phyloP scores from a whole-genome alignment of 2,329 filamentous ascomycete genomes.

The Rachicladosporium sp. region DNA sequence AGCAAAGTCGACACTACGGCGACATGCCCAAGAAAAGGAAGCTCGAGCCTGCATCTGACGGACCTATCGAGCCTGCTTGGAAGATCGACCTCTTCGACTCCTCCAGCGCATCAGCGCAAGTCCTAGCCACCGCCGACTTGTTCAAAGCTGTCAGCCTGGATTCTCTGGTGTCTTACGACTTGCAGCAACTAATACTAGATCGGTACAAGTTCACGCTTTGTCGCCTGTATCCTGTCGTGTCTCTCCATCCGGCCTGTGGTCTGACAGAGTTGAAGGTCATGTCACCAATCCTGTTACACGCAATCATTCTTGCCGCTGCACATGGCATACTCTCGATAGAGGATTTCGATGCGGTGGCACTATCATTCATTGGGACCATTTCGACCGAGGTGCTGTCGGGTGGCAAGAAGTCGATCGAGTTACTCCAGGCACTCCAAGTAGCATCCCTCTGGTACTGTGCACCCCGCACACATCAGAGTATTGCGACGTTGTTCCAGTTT shows the following conservation, averaged over 20 bases:
- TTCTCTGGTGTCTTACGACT: conserved; percentile 7
- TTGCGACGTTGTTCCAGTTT: conserved; percentile 77
- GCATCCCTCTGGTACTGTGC: conserved; percentile 66
- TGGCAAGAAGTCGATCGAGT: conserved; percentile 64
- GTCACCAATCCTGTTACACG: conserved; percentile 42
- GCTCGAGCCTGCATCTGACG: conserved; percentile 4
- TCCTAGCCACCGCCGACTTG: neutral
- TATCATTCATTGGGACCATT: conserved; percentile 45
- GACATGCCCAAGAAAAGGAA: conserved; percentile 5
- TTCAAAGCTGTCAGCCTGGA: conserved; percentile 9
- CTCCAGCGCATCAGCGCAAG: neutral
- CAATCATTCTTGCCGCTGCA: conserved; percentile 43
- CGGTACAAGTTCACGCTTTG: conserved; percentile 12
- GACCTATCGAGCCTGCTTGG: conserved; percentile 1
- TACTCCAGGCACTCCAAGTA: conserved; percentile 67
- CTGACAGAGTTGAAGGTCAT: conserved; percentile 8
- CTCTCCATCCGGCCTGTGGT: conserved; percentile 5
- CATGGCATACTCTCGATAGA: conserved; percentile 37
- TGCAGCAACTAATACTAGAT: conserved; percentile 11
- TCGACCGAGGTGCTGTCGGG: conserved; percentile 50
- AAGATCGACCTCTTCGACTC: conserved; percentile 9
- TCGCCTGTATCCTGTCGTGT: conserved; percentile 12
- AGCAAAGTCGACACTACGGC: neutral
- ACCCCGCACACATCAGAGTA: conserved; percentile 63
- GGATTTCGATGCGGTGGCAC: conserved; percentile 49